Percentiles rank a stretch among this genome's conserved stretches.
These are phyloP conservation scores for Corylus heterophylla DNA, from an alignment of 306 rosid species.

Conservation along the genomic window DNA sequence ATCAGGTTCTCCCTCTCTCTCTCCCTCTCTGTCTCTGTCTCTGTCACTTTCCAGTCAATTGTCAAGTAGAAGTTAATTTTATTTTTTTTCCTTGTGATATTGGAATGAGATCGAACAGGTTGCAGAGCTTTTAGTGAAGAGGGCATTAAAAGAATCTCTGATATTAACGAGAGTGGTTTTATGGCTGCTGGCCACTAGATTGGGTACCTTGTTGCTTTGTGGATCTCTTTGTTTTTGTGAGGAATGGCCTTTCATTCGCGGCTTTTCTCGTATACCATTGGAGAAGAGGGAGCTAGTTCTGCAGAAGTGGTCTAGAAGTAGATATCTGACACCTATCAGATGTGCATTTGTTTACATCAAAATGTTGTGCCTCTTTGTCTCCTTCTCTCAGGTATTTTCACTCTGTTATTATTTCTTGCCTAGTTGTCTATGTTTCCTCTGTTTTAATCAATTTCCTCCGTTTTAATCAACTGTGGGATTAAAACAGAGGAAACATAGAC, in stretches of 20 bases:
- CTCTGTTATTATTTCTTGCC: neutral
- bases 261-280: constrained; percentile 51
- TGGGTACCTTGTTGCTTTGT: constrained; percentile 71
- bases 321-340: constrained; percentile 63
- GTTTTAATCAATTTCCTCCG: no score
- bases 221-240: constrained; percentile 50
- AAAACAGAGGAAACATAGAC: no score
- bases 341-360: constrained; percentile 50
- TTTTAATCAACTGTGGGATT: no score
- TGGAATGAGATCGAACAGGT: constrained; percentile 29
- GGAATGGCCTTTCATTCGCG: constrained; percentile 68
- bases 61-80: neutral
- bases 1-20: constrained; percentile 38
- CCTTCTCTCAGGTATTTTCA: constrained; percentile 65
- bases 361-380: constrained; percentile 44
- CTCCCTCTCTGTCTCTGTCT: no score
- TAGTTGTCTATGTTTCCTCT: no score
- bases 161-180: constrained; percentile 48
- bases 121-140: constrained; percentile 49
- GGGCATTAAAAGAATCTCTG: constrained; percentile 52
- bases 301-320: constrained; percentile 58
- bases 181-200: constrained; percentile 51
- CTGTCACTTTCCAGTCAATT: neutral
- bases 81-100: no score
- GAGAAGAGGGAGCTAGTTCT: constrained; percentile 62